Conservation (phyloP, 805 yeast genomes). For the Jamesozyma hellenica region DNA sequence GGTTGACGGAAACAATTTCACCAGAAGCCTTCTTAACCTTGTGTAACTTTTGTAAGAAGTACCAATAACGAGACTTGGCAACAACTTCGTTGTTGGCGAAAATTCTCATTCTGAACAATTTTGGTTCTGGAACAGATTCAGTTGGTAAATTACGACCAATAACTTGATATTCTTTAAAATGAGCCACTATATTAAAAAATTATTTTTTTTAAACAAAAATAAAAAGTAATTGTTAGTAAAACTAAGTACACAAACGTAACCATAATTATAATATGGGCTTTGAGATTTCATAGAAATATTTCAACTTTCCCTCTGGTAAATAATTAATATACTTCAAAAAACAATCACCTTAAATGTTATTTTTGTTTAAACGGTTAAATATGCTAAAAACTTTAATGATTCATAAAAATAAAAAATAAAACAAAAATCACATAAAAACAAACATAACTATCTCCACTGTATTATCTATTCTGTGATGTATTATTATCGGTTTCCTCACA, state of each 20-base stretch:
- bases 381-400: too few relatives aligned
- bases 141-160: conserved; percentile 99
- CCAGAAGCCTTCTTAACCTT: conserved; percentile 99
- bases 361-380: too few relatives aligned
- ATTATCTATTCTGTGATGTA: too few relatives aligned
- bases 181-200: conserved; percentile 52
- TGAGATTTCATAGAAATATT: neutral
- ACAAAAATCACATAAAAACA: too few relatives aligned
- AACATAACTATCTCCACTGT: too few relatives aligned
- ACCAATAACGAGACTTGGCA: conserved; percentile 99
- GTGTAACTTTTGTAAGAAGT: conserved; percentile 97
- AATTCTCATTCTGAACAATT: conserved; percentile 99
- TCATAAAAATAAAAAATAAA: too few relatives aligned
- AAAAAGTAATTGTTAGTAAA: conserved; percentile 1
- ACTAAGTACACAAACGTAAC: too few relatives aligned
- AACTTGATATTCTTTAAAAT: conserved; percentile 98
- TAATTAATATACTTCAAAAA: too few relatives aligned
- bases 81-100: conserved; percentile 98
- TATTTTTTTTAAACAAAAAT: neutral
- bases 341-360: too few relatives aligned
- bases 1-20: conserved; percentile 92
- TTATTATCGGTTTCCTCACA: too few relatives aligned
- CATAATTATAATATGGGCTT: too few relatives aligned
- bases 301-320: neutral
- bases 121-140: conserved; percentile 98